A percentile compares a stretch with the other conserved stretches of the same genome.
Evolutionary conservation across 805 yeast genomes (phyloP).

Genomic region (Metschnikowia gelsemii): DNA sequence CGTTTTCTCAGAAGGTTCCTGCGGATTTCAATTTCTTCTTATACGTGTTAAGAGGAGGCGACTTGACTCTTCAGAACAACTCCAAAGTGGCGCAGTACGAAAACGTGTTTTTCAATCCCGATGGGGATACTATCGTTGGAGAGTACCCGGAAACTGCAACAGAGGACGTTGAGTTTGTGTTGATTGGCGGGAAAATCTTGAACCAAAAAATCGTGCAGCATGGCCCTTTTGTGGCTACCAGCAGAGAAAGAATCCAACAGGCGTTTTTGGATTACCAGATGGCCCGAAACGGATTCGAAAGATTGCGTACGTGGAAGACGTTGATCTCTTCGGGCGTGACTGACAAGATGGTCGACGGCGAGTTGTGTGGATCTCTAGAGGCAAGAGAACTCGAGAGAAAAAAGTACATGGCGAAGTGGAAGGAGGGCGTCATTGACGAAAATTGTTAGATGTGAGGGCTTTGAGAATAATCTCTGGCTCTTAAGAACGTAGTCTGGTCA

Average conservation of each 20-base stretch:
- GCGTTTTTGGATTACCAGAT: constrained; percentile 73
- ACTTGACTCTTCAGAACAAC: constrained; percentile 46
- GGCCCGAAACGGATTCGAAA: constrained; percentile 68
- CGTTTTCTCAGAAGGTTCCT: constrained; percentile 59
- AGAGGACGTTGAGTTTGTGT: constrained; percentile 55
- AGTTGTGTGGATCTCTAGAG: constrained; percentile 34
- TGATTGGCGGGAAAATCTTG: constrained; percentile 74
- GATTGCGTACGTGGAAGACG: constrained; percentile 58
- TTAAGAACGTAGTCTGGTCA: background rate
- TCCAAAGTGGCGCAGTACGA: constrained; percentile 38
- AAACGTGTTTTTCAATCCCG: constrained; percentile 63
- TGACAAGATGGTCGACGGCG: constrained; percentile 40
- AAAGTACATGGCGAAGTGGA: constrained; percentile 11
- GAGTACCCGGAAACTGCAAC: constrained; percentile 36
- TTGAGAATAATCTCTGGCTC: background rate
- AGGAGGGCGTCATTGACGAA: constrained; percentile 12
- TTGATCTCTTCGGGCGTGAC: constrained; percentile 45
- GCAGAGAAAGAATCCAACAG: constrained; percentile 60
- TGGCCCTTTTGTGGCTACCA: constrained; percentile 87
- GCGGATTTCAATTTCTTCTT: constrained; percentile 64
- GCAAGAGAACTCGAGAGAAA: constrained; percentile 28
- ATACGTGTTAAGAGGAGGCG: constrained; percentile 62
- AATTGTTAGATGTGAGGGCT: background rate
- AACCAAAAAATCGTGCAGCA: constrained; percentile 80
- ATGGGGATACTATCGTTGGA: constrained; percentile 64